Conservation (phyloP, 73 alveolate genomes). For the Tetrahymena malaccensis region DNA sequence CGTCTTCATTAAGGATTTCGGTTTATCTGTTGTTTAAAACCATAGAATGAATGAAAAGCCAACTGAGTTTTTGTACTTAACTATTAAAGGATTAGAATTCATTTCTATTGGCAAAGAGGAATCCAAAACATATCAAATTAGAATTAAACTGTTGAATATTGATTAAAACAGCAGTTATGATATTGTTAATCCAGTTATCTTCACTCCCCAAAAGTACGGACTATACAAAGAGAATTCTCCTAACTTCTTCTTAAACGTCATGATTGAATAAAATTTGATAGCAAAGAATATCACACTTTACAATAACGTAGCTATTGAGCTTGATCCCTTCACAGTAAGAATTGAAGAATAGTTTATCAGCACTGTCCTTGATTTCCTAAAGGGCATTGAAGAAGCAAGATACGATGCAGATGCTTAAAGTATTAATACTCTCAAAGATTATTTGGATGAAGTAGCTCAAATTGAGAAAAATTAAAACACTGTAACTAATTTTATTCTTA, state of each 20-base stretch:
- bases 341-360: conserved; percentile 24
- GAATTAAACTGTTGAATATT: conserved; percentile 24
- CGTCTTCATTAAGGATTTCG: neutral
- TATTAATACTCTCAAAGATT: neutral
- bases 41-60: conserved; percentile 12
- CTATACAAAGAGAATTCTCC: neutral
- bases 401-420: neutral
- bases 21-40: conserved; percentile 14
- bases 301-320: neutral
- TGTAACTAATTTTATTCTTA: neutral
- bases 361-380: conserved; percentile 7
- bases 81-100: conserved; percentile 8
- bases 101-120: neutral
- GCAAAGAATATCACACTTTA: conserved; percentile 2
- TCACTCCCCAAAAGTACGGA: conserved; percentile 1
- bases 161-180: conserved; percentile 10
- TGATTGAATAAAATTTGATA: conserved; percentile 12
- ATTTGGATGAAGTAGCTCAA: neutral
- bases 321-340: conserved; percentile 15
- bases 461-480: conserved; percentile 6
- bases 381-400: conserved; percentile 1
- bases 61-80: conserved; percentile 14
- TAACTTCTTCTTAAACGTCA: neutral
- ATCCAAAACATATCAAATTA: conserved; percentile 12
- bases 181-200: conserved; percentile 18